Conservation (phyloP, 2,329 filamentous ascomycete genomes). For the Fusarium tuaranense region DNA sequence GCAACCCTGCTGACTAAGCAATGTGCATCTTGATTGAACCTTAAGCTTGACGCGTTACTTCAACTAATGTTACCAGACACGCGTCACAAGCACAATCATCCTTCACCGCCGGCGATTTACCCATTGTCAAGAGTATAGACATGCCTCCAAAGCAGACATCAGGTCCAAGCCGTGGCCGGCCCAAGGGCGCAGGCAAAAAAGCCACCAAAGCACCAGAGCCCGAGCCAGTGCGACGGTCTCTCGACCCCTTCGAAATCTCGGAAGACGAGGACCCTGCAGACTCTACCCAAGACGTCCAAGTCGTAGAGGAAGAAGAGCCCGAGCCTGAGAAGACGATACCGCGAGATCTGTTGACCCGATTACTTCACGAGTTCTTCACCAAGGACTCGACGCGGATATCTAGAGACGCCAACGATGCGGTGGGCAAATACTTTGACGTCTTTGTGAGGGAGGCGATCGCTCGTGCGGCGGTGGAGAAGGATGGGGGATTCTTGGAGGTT, state of each 20-base stretch:
- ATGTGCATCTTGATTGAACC: not conserved
- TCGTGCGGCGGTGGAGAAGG: constrained; percentile 78
- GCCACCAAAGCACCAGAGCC: constrained; percentile 36
- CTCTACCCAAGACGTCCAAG: constrained; percentile 40
- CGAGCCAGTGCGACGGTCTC: constrained; percentile 43
- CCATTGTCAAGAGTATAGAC: not conserved
- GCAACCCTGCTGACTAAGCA: constrained; percentile 28
- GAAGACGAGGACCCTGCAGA: constrained; percentile 42
- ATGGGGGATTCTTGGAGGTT: constrained; percentile 80
- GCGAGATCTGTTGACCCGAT: constrained; percentile 76
- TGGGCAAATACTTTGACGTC: constrained; percentile 88
- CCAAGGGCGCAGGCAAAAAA: constrained; percentile 44
- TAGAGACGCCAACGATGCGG: constrained; percentile 79
- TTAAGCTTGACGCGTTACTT: not conserved
- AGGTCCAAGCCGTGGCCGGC: constrained; percentile 51
- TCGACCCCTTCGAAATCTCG: constrained; percentile 53
- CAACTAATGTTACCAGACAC: not conserved
- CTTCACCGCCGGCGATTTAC: not conserved
- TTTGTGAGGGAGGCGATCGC: constrained; percentile 93
- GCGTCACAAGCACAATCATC: not conserved
- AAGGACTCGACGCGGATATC: constrained; percentile 78
- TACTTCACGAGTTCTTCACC: constrained; percentile 85
- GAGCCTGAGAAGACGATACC: constrained; percentile 69
- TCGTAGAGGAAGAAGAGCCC: constrained; percentile 47
- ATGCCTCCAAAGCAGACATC: constrained; percentile 60